phyloP scores from a whole-genome alignment of 768 basidiomycete genomes.

The Leucosporidium creatinivorum region DNA sequence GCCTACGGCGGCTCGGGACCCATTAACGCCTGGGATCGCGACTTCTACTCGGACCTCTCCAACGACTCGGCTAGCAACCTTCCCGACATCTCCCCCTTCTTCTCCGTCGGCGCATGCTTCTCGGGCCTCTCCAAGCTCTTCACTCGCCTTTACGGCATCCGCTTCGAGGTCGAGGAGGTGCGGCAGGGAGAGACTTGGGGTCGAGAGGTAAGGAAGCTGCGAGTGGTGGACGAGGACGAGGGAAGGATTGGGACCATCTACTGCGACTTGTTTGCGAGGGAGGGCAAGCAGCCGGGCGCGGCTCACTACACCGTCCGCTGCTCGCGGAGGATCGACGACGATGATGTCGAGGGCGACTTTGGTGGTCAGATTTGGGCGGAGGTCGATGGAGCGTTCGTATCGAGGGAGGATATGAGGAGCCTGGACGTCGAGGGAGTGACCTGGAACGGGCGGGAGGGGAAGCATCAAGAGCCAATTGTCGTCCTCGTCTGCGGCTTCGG shows the following conservation, averaged over 20 bases:
- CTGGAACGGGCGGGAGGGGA: conserved; percentile 58
- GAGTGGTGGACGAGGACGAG: conserved; percentile 80
- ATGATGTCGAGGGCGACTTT: conserved; percentile 67
- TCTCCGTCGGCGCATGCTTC: conserved; percentile 81
- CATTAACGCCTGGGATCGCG: conserved; percentile 94
- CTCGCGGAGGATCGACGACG: conserved; percentile 83
- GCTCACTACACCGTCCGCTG: conserved; percentile 98
- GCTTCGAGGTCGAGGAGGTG: conserved; percentile 57
- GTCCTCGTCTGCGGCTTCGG: conserved; percentile 85
- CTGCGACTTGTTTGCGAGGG: conserved; percentile 77
- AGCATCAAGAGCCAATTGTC: conserved; percentile 81
- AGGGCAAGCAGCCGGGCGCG: conserved; percentile 79
- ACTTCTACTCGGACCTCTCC: conserved; percentile 62
- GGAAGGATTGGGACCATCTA: conserved; percentile 92
- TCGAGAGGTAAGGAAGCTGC: conserved; percentile 75
- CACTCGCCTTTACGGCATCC: conserved; percentile 76
- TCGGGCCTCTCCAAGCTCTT: conserved; percentile 87
- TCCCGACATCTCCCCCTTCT: conserved; percentile 51
- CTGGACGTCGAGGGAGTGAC: conserved; percentile 45
- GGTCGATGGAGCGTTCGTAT: conserved; percentile 32
- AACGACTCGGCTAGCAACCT: conserved; percentile 6
- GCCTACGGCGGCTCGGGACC: conserved; percentile 41
- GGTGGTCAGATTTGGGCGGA: conserved; percentile 31
- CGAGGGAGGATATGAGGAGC: conserved; percentile 44
- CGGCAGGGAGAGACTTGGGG: conserved; percentile 79